Evolutionary conservation across 352 stramenopile species (phyloP), one percentile per base, ranked within the genome.

Genomic region (Phytophthora melonis): DNA sequence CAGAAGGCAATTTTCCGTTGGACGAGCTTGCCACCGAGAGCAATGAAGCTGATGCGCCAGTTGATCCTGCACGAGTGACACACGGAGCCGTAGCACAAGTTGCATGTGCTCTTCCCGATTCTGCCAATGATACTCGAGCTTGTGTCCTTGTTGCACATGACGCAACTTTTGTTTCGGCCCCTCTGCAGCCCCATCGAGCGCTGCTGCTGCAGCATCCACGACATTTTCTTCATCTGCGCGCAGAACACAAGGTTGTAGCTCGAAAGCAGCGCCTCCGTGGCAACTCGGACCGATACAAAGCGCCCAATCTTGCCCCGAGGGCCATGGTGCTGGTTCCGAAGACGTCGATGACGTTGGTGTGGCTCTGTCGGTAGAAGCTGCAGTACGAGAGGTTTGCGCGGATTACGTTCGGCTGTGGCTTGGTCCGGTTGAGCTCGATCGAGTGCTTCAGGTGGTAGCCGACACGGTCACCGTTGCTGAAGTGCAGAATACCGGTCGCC

Each of bases 331-430:
- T 70, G 1, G 66, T 73, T 34, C 78, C 68, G 60, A 86, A 89
- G 3, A 87, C 32, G 39, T 86, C 73, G 6, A 89, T 77, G 21
- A 75, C 57, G 49, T 83, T 79, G 16, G 80, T 58, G 5, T 23
- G 65, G 16, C 75, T 68, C 70, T 91, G 84, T 5, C 81, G 80
- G 56, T 80, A 91, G 58, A 91, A 80, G 63, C 23, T 66, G 45
- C 74, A 82, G 32, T 69, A 69, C 4, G 82, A 90, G 55, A 88
- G 57, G 53, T 82, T 68, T 14, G 76, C 73, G 52, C 83, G 83
- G 6, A 88, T 68, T 27, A 78, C 80, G 54, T 86, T 85, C 21
- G 74, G 77, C 3, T 74, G 47, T 41, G 41, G 45, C 18, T 63
- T 50, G 9, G 63, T 63, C 18, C 69, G 50, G 0, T 64, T 65